Base-by-base conservation (phyloP, 345 rosid species). In the Anacardium occidentale region DNA sequence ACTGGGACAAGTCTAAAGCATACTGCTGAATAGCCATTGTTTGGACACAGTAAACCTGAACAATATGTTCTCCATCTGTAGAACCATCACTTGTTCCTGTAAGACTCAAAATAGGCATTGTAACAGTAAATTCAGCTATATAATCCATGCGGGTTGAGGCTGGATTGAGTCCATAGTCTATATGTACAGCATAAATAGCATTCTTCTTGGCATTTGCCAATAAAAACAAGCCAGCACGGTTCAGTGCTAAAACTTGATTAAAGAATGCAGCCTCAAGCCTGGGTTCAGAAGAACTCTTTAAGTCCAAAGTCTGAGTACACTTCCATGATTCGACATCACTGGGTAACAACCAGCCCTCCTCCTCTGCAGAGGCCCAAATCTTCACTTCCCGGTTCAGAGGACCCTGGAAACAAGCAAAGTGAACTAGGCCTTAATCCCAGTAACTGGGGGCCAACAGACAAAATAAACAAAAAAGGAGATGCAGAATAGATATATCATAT, bases 11-110 rank as follows among this genome's bases (percentile, higher is more conserved):
- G 66, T 87, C 87, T 83, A 90, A 74, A 25, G 93, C 87, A 83
- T 90, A 90, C 76, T 86, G 92, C 73, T 90, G 96, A 65, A 90
- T 90, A 65, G 96, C 96, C 71, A 83, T 87, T 21, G 93, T 88
- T 66, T 90, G 96, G 34, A 90, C 87, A 18, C 96, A 90, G 73
- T 88, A 90, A 21, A 90, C 83, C 79, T 90, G 96, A 7, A 86
- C 86, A 29, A 86, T 71, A 68, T 76, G 83, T 51, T 86, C 87
- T 57, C 88, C 94, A 72, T 85, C 83, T 7, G 84, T 68, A 48
- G 82, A 74, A 80, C 85, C 73, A 68, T 90, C 93, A 74, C 93
- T 90, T 26, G 91, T 88, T 64, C 89, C 91, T 24, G 96, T 88
- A 24, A 90, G 81, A 74, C 96, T 88, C 84, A 90, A 74, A 69